These are phyloP conservation scores for Nitzschia sp. DNA, from an alignment of 108 stramenopile species.

Conservation along the genomic window DNA sequence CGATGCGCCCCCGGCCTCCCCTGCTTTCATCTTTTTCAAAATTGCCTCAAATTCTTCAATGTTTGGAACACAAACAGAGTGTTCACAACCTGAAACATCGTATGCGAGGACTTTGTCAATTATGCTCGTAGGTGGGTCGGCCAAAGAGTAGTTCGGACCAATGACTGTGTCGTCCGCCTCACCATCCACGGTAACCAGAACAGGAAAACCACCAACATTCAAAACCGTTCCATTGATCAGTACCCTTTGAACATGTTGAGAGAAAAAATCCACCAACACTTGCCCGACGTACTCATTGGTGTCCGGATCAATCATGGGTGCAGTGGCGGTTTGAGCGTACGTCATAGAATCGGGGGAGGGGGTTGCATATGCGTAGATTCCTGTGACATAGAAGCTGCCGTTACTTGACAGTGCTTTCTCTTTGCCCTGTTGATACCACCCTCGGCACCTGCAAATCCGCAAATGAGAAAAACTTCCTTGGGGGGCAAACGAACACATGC, in stretches of 20 bases:
- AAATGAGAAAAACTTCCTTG: not conserved
- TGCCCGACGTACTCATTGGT: conserved; percentile 16
- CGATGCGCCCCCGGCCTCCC: not conserved
- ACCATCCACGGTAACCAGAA: conserved; percentile 13
- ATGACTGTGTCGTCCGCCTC: conserved; percentile 24
- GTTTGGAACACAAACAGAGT: conserved; percentile 2
- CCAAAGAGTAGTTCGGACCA: conserved; percentile 4
- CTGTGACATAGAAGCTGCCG: conserved; percentile 12
- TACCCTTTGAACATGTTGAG: not conserved
- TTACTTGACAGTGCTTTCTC: not conserved
- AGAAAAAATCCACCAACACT: conserved; percentile 9
- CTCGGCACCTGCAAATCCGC: conserved; percentile 24
- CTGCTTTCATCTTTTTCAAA: conserved; percentile 32
- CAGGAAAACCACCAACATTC: conserved; percentile 15
- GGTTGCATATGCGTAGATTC: conserved; percentile 26
- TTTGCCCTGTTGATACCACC: conserved; percentile 31
- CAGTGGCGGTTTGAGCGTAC: conserved; percentile 28
- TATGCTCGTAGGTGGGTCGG: conserved; percentile 21
- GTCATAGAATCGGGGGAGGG: not conserved
- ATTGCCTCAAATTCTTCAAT: conserved; percentile 2
- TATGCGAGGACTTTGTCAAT: conserved; percentile 7
- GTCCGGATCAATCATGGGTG: conserved; percentile 20
- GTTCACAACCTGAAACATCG: conserved; percentile 14
- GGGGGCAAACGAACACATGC: conserved; percentile 1
- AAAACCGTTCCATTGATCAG: conserved; percentile 5